Conservation (phyloP, 2,329 filamentous ascomycete genomes). For the Scleromitrula shiraiana region DNA sequence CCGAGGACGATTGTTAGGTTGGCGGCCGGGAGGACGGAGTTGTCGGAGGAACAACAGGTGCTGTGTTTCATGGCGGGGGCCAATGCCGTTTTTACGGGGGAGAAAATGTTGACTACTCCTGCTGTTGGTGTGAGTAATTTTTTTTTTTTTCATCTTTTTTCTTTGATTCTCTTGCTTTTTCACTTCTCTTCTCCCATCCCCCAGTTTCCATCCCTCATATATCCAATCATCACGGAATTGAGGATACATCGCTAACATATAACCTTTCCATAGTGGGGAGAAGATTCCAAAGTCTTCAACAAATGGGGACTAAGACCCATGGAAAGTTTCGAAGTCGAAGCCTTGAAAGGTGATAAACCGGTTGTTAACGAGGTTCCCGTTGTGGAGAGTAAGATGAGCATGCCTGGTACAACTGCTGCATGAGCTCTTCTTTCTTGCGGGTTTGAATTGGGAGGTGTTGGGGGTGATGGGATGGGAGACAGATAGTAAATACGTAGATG, state of each 20-base stretch:
- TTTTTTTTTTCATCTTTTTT: too few species aligned
- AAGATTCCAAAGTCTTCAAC: constrained; percentile 76
- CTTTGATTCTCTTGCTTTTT: too few species aligned
- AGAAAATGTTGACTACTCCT: constrained; percentile 92
- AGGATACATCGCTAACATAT: too few species aligned
- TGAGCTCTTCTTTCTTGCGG: too few species aligned
- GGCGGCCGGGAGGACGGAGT: constrained; percentile 74
- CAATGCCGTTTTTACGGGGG: constrained; percentile 90
- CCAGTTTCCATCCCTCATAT: too few species aligned
- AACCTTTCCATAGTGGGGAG: too few species aligned
- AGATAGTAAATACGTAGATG: too few species aligned
- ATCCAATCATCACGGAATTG: too few species aligned
- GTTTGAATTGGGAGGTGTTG: neutral
- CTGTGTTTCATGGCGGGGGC: constrained; percentile 85
- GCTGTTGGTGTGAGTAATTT: too few species aligned
- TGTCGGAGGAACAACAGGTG: constrained; percentile 83
- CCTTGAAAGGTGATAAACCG: constrained; percentile 8
- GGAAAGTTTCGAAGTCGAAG: constrained; percentile 36
- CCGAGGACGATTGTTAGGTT: constrained; percentile 80
- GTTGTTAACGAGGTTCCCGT: neutral
- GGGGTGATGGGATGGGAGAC: too few species aligned
- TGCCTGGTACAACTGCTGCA: neutral
- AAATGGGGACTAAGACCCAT: constrained; percentile 78
- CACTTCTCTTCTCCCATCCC: too few species aligned
- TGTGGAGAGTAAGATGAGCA: neutral